Evolutionary conservation across 2,329 filamentous ascomycete species (phyloP).

Genomic region (Allantophomopsis cytisporea): DNA sequence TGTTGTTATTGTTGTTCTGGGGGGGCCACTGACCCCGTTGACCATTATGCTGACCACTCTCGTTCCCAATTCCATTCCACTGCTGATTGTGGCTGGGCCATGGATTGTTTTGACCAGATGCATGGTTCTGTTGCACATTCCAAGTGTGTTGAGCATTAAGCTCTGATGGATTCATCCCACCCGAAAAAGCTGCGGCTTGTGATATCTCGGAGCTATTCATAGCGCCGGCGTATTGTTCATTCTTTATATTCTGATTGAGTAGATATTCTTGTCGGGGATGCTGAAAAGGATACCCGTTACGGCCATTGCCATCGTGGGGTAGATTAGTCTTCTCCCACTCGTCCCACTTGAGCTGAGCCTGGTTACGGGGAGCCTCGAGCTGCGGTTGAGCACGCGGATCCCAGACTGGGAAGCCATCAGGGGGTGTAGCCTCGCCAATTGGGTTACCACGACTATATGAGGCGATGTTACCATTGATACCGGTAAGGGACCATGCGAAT

Average conservation of each 20-base stretch:
- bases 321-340: conserved; percentile 5
- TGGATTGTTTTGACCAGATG: no score
- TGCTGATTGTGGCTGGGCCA: no score
- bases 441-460: conserved; percentile 49
- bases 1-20: no score
- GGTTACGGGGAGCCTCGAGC: conserved; percentile 23
- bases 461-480: conserved; percentile 65
- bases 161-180: no score
- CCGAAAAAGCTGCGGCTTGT: no score
- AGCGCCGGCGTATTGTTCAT: not conserved
- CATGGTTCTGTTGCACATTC: no score
- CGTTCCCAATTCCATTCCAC: no score
- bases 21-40: no score
- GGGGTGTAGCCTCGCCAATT: conserved; percentile 47
- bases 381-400: conserved; percentile 24
- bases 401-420: conserved; percentile 47
- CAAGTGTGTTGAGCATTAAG: no score
- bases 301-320: not conserved
- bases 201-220: no score
- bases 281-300: not conserved
- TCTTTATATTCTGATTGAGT: not conserved
- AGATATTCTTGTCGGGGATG: conserved; percentile 1
- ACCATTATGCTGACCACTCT: no score
- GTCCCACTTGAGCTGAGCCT: conserved; percentile 12
- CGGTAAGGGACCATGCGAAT: conserved; percentile 74